Percentiles rank a stretch among this genome's conserved stretches.
phyloP scores from a whole-genome alignment of 2,329 filamentous ascomycete species.

The Hypoxylon sp. region DNA sequence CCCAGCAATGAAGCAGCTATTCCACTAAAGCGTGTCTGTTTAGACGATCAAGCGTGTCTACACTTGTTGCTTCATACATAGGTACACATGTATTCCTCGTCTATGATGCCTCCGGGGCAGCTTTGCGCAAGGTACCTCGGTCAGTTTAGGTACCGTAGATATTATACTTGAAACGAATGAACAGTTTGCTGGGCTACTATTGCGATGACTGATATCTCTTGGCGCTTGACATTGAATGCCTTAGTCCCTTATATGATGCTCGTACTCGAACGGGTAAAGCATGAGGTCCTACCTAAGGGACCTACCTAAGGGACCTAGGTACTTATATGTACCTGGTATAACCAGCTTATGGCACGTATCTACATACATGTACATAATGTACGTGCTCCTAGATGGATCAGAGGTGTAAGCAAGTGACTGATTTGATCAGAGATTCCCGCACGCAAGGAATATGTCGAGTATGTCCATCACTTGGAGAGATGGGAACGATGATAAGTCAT shows the following conservation, averaged over 20 bases:
- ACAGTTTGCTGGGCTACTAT: not conserved
- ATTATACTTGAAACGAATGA: not conserved
- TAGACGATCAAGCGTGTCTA: not conserved
- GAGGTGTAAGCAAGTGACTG: not conserved
- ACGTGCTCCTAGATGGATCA: conserved; percentile 12
- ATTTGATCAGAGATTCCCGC: conserved; percentile 19
- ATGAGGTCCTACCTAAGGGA: too few species aligned
- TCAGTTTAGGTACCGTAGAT: not conserved
- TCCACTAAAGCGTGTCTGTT: not conserved
- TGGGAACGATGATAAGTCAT: conserved; percentile 5
- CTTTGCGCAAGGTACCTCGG: too few species aligned
- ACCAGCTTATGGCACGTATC: too few species aligned
- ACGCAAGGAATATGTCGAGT: conserved; percentile 15
- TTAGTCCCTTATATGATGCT: too few species aligned
- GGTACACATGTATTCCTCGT: too few species aligned
- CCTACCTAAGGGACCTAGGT: too few species aligned
- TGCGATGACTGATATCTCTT: not conserved
- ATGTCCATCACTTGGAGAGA: conserved; percentile 14
- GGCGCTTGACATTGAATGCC: not conserved
- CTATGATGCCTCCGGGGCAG: too few species aligned
- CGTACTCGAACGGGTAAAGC: too few species aligned
- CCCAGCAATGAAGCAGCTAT: not conserved
- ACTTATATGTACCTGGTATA: too few species aligned
- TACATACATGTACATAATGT: too few species aligned
- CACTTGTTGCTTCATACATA: too few species aligned